phyloP scores from a whole-genome alignment of 306 rosid species.

The Vachellia pachyceras region DNA sequence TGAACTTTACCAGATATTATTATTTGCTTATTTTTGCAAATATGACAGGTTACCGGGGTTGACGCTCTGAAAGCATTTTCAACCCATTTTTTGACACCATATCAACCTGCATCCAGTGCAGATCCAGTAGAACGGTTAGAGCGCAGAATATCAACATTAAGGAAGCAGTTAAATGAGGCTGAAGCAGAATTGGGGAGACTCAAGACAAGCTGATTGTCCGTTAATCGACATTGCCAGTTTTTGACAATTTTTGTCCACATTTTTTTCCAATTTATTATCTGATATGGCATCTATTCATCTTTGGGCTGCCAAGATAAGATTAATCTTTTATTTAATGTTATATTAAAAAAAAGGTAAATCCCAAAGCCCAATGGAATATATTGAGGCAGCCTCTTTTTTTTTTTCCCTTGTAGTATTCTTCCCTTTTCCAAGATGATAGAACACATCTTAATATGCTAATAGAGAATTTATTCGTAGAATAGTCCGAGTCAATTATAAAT shows the following conservation, averaged over 20 bases:
- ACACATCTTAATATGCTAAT: not conserved
- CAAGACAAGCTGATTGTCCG: conserved; percentile 48
- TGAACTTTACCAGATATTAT: not conserved
- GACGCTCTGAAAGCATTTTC: conserved; percentile 85
- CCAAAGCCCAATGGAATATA: not conserved
- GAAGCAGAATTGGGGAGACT: conserved; percentile 75
- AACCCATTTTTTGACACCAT: conserved; percentile 60
- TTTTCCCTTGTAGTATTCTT: conserved; percentile 37
- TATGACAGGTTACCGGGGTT: conserved; percentile 86
- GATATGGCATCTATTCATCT: conserved; percentile 36
- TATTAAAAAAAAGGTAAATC: not conserved
- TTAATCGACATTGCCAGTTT: conserved; percentile 34
- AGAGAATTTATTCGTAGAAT: conserved; percentile 6
- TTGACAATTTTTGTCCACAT: conserved; percentile 38
- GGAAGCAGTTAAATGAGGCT: conserved; percentile 63
- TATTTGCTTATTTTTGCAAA: conserved; percentile 21
- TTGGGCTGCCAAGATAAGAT: conserved; percentile 38
- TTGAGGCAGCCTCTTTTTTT: conserved; percentile 31
- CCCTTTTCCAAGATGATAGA: conserved; percentile 14
- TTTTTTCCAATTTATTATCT: conserved; percentile 35
- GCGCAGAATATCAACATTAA: conserved; percentile 57
- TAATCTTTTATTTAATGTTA: conserved; percentile 12
- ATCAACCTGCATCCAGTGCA: conserved; percentile 50
- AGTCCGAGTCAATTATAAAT: not conserved
- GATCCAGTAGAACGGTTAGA: conserved; percentile 69